phyloP scores from a whole-genome alignment of 768 basidiomycete species.

The Tulasnella sp. region DNA sequence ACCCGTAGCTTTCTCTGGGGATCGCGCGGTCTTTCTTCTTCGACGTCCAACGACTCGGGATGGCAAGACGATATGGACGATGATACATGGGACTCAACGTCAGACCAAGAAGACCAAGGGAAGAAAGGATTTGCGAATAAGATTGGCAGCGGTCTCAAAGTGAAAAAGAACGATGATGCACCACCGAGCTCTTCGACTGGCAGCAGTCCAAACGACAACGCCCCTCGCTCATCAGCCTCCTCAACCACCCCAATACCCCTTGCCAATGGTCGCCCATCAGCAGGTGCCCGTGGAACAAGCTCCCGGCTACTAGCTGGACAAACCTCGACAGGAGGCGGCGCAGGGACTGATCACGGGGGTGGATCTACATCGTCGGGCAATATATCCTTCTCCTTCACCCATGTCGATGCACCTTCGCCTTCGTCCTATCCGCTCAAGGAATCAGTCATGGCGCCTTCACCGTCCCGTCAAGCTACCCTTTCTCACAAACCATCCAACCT shows the following conservation, averaged over 20 bases:
- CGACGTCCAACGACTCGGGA: constrained; percentile 51
- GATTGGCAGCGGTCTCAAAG: constrained; percentile 32
- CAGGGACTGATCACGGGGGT: constrained; percentile 57
- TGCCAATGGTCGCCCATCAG: constrained; percentile 26
- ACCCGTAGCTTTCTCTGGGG: constrained; percentile 49
- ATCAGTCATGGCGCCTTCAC: constrained; percentile 4
- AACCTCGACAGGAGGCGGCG: constrained; percentile 41
- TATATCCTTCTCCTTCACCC: constrained; percentile 79
- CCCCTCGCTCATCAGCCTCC: constrained; percentile 40
- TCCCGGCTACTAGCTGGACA: not conserved
- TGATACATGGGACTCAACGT: constrained; percentile 84
- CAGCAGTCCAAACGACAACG: constrained; percentile 60
- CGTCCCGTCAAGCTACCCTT: constrained; percentile 42
- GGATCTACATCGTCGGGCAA: constrained; percentile 40
- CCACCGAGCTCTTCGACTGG: constrained; percentile 47
- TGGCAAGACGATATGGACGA: constrained; percentile 71
- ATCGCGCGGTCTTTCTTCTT: constrained; percentile 75
- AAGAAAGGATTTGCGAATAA: constrained; percentile 38
- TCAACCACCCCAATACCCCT: constrained; percentile 26
- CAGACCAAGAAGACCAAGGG: constrained; percentile 66
- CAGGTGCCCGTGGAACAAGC: not conserved
- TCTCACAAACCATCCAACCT: constrained; percentile 49
- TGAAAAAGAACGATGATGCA: constrained; percentile 17
- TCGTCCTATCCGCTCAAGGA: constrained; percentile 69
- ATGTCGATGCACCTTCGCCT: constrained; percentile 71